phyloP scores from a whole-genome alignment of 163 green algal genomes.

The Scenedesmus sp. region DNA sequence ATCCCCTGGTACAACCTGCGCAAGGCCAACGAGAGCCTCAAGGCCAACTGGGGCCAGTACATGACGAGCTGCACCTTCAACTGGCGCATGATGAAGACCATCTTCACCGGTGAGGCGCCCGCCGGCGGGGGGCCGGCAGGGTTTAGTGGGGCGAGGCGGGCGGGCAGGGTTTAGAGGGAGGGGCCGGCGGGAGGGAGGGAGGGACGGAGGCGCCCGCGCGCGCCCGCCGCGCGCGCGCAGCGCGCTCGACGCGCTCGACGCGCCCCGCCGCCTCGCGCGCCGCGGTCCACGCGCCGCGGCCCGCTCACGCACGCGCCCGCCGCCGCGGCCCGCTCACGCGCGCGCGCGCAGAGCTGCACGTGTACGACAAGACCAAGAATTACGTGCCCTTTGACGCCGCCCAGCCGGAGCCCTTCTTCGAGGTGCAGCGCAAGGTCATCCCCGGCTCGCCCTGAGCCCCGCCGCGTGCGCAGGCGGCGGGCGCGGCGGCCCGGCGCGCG shows the following conservation, averaged over 20 bases:
- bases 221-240: no score
- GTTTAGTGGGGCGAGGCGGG: background rate
- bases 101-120: constrained; percentile 77
- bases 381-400: constrained; percentile 89
- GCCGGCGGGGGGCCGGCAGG: no score
- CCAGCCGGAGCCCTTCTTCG: constrained; percentile 80
- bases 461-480: no score
- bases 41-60: constrained; percentile 91
- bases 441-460: constrained; percentile 53
- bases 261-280: no score
- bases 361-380: constrained; percentile 84
- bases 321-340: no score
- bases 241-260: no score
- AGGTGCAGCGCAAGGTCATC: constrained; percentile 77
- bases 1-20: constrained; percentile 98
- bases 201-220: no score
- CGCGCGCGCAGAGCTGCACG: constrained; percentile 75
- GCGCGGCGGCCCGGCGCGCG: no score
- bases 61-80: constrained; percentile 93
- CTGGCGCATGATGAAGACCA: constrained; percentile 93
- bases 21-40: constrained; percentile 78
- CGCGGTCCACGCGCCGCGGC: no score
- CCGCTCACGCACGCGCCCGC: no score
- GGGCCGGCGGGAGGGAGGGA: no score
- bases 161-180: background rate